Evolutionary conservation across 2,329 filamentous ascomycete species (phyloP).

Genomic region (Phoma sp.): DNA sequence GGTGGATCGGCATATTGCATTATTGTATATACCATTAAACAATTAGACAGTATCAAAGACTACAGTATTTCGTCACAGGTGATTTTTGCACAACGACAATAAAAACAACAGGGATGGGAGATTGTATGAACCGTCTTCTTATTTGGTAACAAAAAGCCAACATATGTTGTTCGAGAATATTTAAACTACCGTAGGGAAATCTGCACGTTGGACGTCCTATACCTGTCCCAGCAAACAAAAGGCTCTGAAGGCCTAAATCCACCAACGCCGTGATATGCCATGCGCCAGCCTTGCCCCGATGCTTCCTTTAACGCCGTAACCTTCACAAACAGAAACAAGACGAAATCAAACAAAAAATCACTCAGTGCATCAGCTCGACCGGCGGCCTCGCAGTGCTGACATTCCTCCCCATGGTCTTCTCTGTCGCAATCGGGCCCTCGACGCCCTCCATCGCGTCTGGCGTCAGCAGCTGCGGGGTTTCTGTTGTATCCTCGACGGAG

Average conservation of each 20-base stretch:
- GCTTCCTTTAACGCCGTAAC: constrained; percentile 26
- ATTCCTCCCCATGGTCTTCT: constrained; percentile 43
- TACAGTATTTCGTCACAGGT: no score
- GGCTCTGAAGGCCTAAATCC: background rate
- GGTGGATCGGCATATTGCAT: background rate
- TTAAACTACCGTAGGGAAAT: background rate
- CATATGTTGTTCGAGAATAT: background rate
- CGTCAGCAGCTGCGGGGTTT: constrained; percentile 53
- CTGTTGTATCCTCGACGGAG: constrained; percentile 67
- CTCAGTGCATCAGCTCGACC: constrained; percentile 48
- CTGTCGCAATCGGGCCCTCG: constrained; percentile 43
- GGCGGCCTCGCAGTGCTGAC: constrained; percentile 48
- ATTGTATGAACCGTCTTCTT: background rate
- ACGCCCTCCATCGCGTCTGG: constrained; percentile 49
- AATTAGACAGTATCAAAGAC: no score
- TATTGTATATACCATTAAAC: no score
- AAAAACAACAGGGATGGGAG: no score
- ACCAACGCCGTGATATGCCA: constrained; percentile 38
- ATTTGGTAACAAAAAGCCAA: background rate
- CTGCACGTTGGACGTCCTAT: background rate
- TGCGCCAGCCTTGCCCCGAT: background rate
- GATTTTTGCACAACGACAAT: no score
- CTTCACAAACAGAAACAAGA: no score
- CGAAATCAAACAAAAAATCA: background rate
- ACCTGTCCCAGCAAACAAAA: background rate